Evolutionary conservation across 768 basidiomycete genomes (phyloP).

Genomic region (Tricholoma furcatifolium): DNA sequence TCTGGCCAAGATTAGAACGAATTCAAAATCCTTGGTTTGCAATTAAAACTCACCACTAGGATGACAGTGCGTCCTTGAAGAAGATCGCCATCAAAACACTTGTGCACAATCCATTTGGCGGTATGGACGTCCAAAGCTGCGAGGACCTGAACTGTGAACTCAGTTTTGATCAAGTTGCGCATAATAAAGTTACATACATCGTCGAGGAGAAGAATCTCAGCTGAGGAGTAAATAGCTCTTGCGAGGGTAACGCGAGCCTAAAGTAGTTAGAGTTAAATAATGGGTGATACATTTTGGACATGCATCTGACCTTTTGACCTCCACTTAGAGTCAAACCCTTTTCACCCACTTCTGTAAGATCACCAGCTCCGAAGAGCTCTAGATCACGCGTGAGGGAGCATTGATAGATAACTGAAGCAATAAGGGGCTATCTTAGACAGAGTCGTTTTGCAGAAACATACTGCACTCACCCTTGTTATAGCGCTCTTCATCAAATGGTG

Average conservation of each 20-base stretch:
- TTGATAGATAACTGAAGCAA: slow-evolving; percentile 58
- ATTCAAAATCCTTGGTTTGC: slow-evolving; percentile 48
- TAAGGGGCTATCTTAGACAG: too few relatives aligned
- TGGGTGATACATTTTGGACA: too few relatives aligned
- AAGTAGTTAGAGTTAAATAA: too few relatives aligned
- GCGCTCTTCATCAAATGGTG: slow-evolving; percentile 68
- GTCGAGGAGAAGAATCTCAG: slow-evolving; percentile 65
- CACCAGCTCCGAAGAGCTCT: slow-evolving; percentile 63
- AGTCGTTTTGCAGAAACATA: too few relatives aligned
- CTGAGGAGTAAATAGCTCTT: slow-evolving; percentile 44
- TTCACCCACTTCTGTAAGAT: slow-evolving; percentile 68
- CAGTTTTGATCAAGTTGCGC: slow-evolving; percentile 35
- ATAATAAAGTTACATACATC: slow-evolving; percentile 58
- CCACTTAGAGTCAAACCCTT: slow-evolving; percentile 59
- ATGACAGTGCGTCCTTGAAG: slow-evolving; percentile 75
- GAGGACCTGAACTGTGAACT: background rate
- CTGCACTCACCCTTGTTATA: slow-evolving; percentile 56
- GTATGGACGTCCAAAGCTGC: slow-evolving; percentile 52
- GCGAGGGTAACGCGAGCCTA: slow-evolving; percentile 45
- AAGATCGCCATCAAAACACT: slow-evolving; percentile 80
- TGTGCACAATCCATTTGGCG: slow-evolving; percentile 74
- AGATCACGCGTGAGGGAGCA: slow-evolving; percentile 72
- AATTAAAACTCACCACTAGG: slow-evolving; percentile 55
- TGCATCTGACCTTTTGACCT: slow-evolving; percentile 34
- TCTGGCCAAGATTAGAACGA: slow-evolving; percentile 33